A percentile compares a stretch with the other conserved stretches of the same genome.
These are phyloP conservation scores for Fusarium scirpi DNA, from an alignment of 2,329 filamentous ascomycete genomes.

Conservation along the genomic window DNA sequence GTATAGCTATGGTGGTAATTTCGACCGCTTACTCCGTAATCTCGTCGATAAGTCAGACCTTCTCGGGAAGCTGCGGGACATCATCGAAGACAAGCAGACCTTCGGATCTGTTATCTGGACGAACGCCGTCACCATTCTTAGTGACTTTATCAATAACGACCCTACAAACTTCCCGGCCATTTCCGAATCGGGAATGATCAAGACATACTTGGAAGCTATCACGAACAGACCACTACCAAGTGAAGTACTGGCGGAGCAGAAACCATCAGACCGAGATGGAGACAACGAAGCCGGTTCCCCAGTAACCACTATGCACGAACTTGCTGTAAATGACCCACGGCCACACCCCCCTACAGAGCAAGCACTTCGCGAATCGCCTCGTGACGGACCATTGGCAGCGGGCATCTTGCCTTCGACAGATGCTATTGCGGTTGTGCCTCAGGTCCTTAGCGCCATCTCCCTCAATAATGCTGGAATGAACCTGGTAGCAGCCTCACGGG, in stretches of 20 bases:
- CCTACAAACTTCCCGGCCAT: conserved; percentile 97
- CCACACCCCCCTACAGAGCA: conserved; percentile 66
- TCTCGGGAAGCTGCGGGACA: conserved; percentile 79
- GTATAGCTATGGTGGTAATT: conserved; percentile 77
- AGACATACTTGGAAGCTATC: conserved; percentile 85
- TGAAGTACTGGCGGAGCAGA: conserved; percentile 47
- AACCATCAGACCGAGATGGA: conserved; percentile 47
- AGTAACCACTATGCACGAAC: conserved; percentile 55
- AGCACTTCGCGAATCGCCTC: conserved; percentile 59
- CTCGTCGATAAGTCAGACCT: conserved; percentile 92
- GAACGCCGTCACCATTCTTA: conserved; percentile 89
- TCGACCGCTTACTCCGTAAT: conserved; percentile 90
- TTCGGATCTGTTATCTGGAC: conserved; percentile 98
- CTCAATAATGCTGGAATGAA: conserved; percentile 89
- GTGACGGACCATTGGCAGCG: conserved; percentile 63
- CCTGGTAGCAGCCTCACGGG: conserved; percentile 84
- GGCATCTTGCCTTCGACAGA: conserved; percentile 90
- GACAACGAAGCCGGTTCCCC: conserved; percentile 53
- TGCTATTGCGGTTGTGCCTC: conserved; percentile 86
- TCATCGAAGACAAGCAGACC: conserved; percentile 81
- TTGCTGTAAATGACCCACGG: conserved; percentile 54
- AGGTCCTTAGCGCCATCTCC: conserved; percentile 92
- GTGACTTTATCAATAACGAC: conserved; percentile 98
- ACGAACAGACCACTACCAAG: conserved; percentile 65
- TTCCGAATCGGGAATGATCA: conserved; percentile 90